These are phyloP conservation scores for Candida dajiaensis DNA, from an alignment of 805 yeast genomes.

Conservation along the genomic window DNA sequence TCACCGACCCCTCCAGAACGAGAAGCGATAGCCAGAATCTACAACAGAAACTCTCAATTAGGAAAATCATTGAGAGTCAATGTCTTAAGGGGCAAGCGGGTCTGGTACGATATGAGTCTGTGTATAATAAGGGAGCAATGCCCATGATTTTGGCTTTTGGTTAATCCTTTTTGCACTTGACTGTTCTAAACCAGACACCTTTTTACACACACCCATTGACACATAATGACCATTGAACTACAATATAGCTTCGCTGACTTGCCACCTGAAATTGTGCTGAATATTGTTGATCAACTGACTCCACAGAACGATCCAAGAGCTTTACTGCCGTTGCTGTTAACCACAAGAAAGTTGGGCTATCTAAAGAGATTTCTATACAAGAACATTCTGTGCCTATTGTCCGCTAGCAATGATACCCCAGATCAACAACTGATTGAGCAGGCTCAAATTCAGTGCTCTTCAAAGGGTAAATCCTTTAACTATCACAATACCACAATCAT, in stretches of 20 bases:
- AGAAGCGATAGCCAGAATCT: not conserved
- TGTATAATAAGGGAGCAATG: not conserved
- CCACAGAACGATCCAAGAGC: not conserved
- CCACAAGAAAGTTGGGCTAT: not conserved
- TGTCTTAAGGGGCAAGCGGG: not conserved
- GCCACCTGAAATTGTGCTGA: conserved; percentile 9
- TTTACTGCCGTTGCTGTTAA: not conserved
- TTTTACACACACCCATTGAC: not conserved
- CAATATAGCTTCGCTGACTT: conserved; percentile 1
- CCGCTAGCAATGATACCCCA: not conserved
- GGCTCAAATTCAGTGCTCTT: not conserved
- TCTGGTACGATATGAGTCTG: not conserved
- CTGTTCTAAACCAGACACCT: no score
- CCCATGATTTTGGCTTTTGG: not conserved
- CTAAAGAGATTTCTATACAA: not conserved
- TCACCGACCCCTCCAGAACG: not conserved
- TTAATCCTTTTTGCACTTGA: no score
- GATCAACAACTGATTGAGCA: not conserved
- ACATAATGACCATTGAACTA: not conserved
- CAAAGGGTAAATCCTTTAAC: not conserved
- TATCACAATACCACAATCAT: not conserved
- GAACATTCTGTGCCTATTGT: not conserved
- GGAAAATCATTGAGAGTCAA: not conserved
- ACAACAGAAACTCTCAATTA: not conserved
- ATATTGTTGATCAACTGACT: not conserved